Evolutionary conservation across 2,329 filamentous ascomycete species (phyloP), one percentile per base, ranked within the genome.

Genomic region (Aspergillus fijiensis): DNA sequence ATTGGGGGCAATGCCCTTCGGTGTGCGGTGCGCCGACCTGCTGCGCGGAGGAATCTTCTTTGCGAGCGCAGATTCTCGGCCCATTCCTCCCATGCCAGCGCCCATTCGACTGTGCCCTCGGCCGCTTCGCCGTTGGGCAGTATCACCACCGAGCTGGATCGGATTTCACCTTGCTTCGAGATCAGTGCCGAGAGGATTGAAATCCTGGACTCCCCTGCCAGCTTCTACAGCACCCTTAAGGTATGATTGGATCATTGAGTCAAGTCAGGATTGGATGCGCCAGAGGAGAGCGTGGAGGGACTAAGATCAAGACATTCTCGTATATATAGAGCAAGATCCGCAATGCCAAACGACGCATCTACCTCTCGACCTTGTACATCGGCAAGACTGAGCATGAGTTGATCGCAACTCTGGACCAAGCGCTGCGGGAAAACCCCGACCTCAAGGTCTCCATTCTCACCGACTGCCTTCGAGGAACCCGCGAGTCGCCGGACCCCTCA

Each of bases 351-450:
- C 83, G 80, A 55, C 86, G 91, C 61, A 89, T 99, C 66, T 99
- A 96, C 74, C 80, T 99, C 53, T 96, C 93, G n/a, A 99, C 95
- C 0, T 80, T 99, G 55, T 99, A 99, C 74, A 95, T 99, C 73
- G 95, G 95, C 64, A 96, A 94, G 75, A 90, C 90, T 1, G 95
- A 99, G 77, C 84, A 89, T 76, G 95, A 98, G 68, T 83, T 99
- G 70, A 91, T 98, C 60, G 82, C 87, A 19, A 91, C 89, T 0
- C 80, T 99, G 49, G 88, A 87, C 65, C 83, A 89, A 63, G 89
- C 93, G 5, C 82, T 99, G 12, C 83, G 85, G 53, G 80, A 80
- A 10, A 96, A 96, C 63, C 88, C 91, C 0, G 79, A 89, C 5
- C 84, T 99, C 25, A 88, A 86, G 70, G 83, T 99, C 49, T 96